Base-by-base conservation (phyloP, 1,139 yeast genomes). In the Komagataea norvegica region DNA sequence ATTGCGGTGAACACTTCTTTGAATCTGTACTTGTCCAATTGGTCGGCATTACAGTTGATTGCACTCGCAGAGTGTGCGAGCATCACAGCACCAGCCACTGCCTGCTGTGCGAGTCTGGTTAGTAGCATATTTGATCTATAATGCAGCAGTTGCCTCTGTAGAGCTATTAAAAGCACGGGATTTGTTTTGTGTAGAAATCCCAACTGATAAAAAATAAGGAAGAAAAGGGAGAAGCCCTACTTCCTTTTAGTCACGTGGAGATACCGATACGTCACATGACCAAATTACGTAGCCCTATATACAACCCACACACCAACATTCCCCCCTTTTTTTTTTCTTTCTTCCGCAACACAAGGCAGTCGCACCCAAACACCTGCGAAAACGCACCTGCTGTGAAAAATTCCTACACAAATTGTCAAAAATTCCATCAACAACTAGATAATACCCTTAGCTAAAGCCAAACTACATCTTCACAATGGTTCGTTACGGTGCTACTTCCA, bases 401-500 rank as follows among this genome's bases (percentile, higher is more conserved):
- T 32, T 10, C 30, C 30, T 21, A 24, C 30, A 36, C 18, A 17
- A 20, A 17, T 5, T 26, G 10, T 18, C 19, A 9, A 34, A 25
- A 31, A 29, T 10, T n/a, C 17, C 23, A 19, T 9, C 23, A 21
- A 26, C 25, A 22, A 17, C 31, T 16, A 28, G 24, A 25, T 21
- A 16, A 11, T 22, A 21, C 36, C 14, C 4, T 14, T 7, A 10
- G 14, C n/a, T 7, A 26, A 26, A 18, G 42, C 50, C 46, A 46
- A 23, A 27, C 38, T 22, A 42, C 18, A 38, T 31, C 30, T 31
- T 21, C 27, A 49, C 64, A 72, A 80, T 80, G 88, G 77, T 83
- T 71, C 81, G 97, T 79, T 91, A 91, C 97, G 94, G 89, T 78
- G 91, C 95, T 72, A 82, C 88, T 67, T 87, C 98, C 68, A 87